Evolutionary conservation across 1,139 yeast genomes (phyloP), one percentile per base, ranked within the genome.

Genomic region (Magnusiomyces tetraspermus): DNA sequence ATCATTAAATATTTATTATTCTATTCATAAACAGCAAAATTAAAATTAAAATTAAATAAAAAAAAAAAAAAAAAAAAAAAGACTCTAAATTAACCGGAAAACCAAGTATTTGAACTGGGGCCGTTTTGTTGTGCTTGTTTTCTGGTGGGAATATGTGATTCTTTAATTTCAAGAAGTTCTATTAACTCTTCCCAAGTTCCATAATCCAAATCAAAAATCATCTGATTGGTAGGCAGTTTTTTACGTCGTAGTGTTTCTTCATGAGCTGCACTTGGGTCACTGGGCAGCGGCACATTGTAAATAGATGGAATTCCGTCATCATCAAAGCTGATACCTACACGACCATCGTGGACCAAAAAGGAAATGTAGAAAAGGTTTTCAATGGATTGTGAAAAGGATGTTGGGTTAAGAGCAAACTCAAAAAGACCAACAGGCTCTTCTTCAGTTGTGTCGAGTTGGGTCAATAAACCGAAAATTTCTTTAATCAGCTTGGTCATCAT

Each of bases 331-430:
- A 88, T 61, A 42, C 73, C 70, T 31, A 88, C 67, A 59, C 75
- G 78, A 1, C 87, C 90, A 61, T 86, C 95, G 61, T 82, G 79
- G 3, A 88, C 77, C 49, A 90, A 70, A 63, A 89, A 89, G 65
- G 95, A 85, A 1, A 86, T 76, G 63, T 83, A 85, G 63, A 89
- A 90, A 59, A 90, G 69, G 63, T 87, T 88, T 63, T 90, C 97
- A 3, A 89, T 80, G 3, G 92, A 78, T 63, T 85, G 90, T 1
- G 85, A 75, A 67, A 84, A 90, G 4, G 92, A 83, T 8, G 69
- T 53, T 0, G 96, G 96, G 63, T 90, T 81, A 40, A 89, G 72
- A 55, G 87, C 77, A 60, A 85, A 83, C 56, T 75, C 71, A 63
- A 79, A 85, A 52, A 88, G 71, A 55, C 80, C 80, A 11, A 88